Percentiles rank a stretch among this genome's conserved stretches.
Evolutionary conservation across 768 basidiomycete genomes (phyloP).

Genomic region (Hericium alpestre): DNA sequence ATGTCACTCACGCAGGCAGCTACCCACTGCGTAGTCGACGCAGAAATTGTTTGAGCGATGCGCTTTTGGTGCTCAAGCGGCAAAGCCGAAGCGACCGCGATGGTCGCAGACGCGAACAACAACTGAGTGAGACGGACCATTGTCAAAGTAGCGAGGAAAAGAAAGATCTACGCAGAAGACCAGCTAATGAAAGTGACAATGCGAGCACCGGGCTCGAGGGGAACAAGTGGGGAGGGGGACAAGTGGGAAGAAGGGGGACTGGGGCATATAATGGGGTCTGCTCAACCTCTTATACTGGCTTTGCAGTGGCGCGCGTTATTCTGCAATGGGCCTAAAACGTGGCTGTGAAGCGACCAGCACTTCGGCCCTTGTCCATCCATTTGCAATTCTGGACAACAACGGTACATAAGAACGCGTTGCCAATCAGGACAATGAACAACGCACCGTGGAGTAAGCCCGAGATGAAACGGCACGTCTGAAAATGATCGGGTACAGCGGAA

Average conservation of each 20-base stretch:
- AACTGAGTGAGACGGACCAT: constrained; percentile 3
- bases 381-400: too few relatives aligned
- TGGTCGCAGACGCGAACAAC: constrained; percentile 1
- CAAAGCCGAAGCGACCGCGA: constrained; percentile 12
- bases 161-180: neutral
- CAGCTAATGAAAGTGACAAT: neutral
- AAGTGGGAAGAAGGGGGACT: neutral
- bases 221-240: neutral
- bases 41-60: constrained; percentile 37
- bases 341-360: too few relatives aligned
- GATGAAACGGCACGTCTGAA: too few relatives aligned
- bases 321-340: too few relatives aligned
- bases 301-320: too few relatives aligned
- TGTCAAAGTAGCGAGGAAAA: neutral
- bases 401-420: too few relatives aligned
- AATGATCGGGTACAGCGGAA: too few relatives aligned
- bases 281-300: too few relatives aligned
- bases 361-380: too few relatives aligned
- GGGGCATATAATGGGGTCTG: too few relatives aligned
- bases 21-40: constrained; percentile 40
- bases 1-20: constrained; percentile 36
- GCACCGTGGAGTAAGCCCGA: too few relatives aligned
- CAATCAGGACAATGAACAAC: too few relatives aligned
- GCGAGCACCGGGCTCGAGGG: constrained; percentile 7
- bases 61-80: constrained; percentile 27